A percentile compares a stretch with the other conserved stretches of the same genome.
Conservation (phyloP, 2,329 filamentous ascomycete genomes). For the Fusarium liriodendri region DNA sequence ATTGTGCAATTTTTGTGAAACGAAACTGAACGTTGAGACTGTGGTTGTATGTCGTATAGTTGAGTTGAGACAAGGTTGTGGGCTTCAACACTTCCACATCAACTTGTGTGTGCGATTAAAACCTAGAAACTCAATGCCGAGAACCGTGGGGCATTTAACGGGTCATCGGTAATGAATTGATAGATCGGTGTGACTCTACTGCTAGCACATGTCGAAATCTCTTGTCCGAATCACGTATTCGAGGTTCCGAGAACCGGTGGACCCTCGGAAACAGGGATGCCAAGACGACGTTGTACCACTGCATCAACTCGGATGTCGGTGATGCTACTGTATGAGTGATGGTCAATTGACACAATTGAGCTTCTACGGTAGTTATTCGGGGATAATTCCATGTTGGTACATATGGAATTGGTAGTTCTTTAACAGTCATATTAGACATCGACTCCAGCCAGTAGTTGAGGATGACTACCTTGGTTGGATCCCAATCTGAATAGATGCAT, state of each 20-base stretch:
- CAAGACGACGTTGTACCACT: neutral
- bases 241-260: conserved; percentile 7
- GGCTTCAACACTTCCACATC: neutral
- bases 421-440: neutral
- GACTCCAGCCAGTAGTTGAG: neutral
- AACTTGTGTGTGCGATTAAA: neutral
- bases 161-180: conserved; percentile 19
- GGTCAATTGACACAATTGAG: neutral
- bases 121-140: neutral
- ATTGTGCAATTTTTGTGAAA: neutral
- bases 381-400: neutral
- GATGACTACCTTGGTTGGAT: neutral
- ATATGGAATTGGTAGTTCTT: neutral
- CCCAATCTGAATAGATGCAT: neutral
- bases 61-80: neutral
- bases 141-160: conserved; percentile 3
- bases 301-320: neutral
- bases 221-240: conserved; percentile 29
- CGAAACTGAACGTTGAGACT: neutral
- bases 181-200: conserved; percentile 11
- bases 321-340: neutral
- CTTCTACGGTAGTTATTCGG: neutral
- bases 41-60: neutral
- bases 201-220: conserved; percentile 31
- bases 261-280: neutral